Base-by-base conservation (phyloP, 768 basidiomycete species). In the Clathrus columnatus region DNA sequence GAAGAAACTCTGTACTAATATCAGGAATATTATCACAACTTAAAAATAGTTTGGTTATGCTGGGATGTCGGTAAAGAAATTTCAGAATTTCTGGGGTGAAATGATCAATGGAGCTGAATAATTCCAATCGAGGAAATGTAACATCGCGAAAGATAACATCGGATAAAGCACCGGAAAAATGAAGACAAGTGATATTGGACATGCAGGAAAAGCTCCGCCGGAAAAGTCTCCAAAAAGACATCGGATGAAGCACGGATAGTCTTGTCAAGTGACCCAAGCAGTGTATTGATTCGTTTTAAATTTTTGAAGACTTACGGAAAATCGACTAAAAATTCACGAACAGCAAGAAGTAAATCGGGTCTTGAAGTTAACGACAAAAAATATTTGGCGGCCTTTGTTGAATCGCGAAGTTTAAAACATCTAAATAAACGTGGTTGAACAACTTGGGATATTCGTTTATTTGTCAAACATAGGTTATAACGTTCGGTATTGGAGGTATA, bases 1-100 rank as follows among this genome's bases (percentile, higher is more conserved):
- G 78, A 18, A 84, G 69, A 51, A 76, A 74, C 54, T 62, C 54
- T n/a, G 72, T 62, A 6, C 72, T 67, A 26, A 82, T 62, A 29
- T 71, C 61, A 56, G 71, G 8, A n/a, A 28, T 21, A 7, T 5
- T 10, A 7, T 28, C 48, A 6, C 32, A 24, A 36, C 26, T 20
- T 14, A 51, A 5, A 20, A n/a, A 51, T 8, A 51, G 29, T 21
- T 41, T 24, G 5, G 27, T 51, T 5, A 51, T 30, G 5, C 27
- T n/a, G n/a, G 24, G 50, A 21, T 51, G 50, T 27, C 50, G 27
- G 18, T 28, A 11, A 41, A 51, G 30, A 41, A 51, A 51, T 7
- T 18, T 27, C 14, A 7, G 20, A 10, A 51, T 11, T 5, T 11
- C 50, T 7, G 48, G 48, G n/a, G 50, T 18, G 20, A 41, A 5